Base-by-base conservation (phyloP, 202 grass and related monocot genomes). In the Schoenoplectus triqueter region DNA sequence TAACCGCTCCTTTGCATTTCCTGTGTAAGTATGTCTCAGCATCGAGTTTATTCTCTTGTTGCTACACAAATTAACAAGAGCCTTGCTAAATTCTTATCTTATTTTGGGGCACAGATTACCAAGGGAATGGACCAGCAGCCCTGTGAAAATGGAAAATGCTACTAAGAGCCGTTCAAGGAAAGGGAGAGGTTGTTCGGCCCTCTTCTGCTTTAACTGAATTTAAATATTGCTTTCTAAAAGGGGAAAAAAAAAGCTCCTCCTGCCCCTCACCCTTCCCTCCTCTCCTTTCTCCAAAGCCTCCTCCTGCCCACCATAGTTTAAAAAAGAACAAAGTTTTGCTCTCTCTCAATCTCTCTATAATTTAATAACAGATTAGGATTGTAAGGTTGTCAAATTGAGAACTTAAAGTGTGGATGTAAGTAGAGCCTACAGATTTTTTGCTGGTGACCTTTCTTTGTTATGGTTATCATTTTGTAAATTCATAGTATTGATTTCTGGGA, bases 181-280 rank as follows among this genome's bases (percentile, higher is more conserved):
- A 81, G 72, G 47, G 17, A 66, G 85, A 48, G 78, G 85, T 47
- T 87, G 85, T 67, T 92, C 87, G 61, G 87, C 82, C 71, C 52
- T 98, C 80, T 90, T 95, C 82, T 98, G 95, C 85, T 98, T 93
- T 93, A 93, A 91, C 91, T 98, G 92, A 19, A 59, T 59, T 78
- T 78, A 59, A 42, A 41, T 42, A n/a, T 18, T 6, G 45, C 17
- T 61, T 79, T 61, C 10, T 21, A 15, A 31, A 31, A 31, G 31
- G 31, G 31, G 56, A 14, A 59, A 59, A 31, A 59, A 59, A 13
- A 59, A 59, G 15, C 40, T 13, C 31, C 72, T 4, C 49, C 10
- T 4, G 1, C 22, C 22, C 6, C 22, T 1, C n/a, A 6, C 6
- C 45, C 22, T 11, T 44, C 15, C 7, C 4, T n/a, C 5, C 13